Conservation (phyloP, 1,284 basidiomycete genomes). For the Malassezia obtusa region DNA sequence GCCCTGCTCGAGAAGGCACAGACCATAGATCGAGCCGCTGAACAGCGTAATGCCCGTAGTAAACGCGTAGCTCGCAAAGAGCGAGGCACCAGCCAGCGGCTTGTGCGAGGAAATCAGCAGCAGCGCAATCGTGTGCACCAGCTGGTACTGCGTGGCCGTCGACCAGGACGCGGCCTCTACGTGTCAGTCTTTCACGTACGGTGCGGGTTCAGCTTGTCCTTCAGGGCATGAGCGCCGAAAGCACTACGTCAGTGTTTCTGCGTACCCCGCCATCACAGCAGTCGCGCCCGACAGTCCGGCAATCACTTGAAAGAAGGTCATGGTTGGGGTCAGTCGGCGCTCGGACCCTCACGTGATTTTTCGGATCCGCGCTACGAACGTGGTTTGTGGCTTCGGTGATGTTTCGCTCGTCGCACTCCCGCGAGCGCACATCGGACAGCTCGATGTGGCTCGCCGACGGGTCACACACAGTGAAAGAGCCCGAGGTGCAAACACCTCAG, state of each 20-base stretch:
- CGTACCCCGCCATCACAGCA: slow-evolving; percentile 14
- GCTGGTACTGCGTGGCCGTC: slow-evolving; percentile 42
- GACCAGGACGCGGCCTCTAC: slow-evolving; percentile 33
- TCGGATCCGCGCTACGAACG: background rate
- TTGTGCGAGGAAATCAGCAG: slow-evolving; percentile 24
- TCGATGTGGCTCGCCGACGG: slow-evolving; percentile 1
- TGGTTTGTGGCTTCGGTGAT: background rate
- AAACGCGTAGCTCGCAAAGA: slow-evolving; percentile 30
- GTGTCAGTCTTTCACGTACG: slow-evolving; percentile 19
- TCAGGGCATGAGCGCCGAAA: slow-evolving; percentile 40
- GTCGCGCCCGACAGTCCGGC: slow-evolving; percentile 12
- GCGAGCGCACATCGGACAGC: background rate
- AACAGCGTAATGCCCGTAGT: slow-evolving; percentile 42
- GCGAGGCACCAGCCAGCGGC: slow-evolving; percentile 20
- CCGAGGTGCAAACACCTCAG: background rate
- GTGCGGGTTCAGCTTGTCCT: slow-evolving; percentile 32
- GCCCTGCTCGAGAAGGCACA: slow-evolving; percentile 35
- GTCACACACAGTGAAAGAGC: background rate
- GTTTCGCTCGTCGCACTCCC: background rate
- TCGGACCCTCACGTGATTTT: background rate
- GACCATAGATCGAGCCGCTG: slow-evolving; percentile 40
- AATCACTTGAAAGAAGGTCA: slow-evolving; percentile 9
- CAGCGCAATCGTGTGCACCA: slow-evolving; percentile 40
- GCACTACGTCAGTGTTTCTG: slow-evolving; percentile 16
- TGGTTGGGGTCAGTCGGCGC: background rate